Percentiles rank a stretch among this genome's conserved stretches.
Conservation (phyloP, 1,139 yeast genomes). For the Hemisphaericaspora lyxosophila region DNA sequence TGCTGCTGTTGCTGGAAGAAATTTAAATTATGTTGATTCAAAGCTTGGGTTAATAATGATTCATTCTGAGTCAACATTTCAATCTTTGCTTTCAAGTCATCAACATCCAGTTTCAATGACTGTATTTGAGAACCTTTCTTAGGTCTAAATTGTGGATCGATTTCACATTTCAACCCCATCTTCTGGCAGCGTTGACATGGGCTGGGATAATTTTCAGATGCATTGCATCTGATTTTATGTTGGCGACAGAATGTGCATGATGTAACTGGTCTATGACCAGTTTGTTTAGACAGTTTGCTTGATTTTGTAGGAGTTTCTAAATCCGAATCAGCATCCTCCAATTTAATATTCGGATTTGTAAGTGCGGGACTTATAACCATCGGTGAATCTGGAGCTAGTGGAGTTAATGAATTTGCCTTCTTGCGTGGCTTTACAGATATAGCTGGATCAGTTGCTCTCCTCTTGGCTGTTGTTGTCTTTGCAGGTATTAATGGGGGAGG, state of each 20-base stretch:
- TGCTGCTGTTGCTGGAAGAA: slow-evolving; percentile 17
- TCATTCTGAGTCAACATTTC: slow-evolving; percentile 74
- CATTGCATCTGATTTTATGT: slow-evolving; percentile 91
- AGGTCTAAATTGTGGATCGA: slow-evolving; percentile 89
- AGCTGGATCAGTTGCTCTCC: slow-evolving; percentile 1
- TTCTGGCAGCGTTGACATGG: slow-evolving; percentile 83
- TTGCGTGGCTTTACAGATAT: not conserved
- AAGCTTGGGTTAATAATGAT: slow-evolving; percentile 62
- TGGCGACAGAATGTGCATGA: slow-evolving; percentile 94
- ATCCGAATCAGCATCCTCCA: not conserved
- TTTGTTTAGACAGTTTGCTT: slow-evolving; percentile 21
- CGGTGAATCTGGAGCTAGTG: slow-evolving; percentile 1
- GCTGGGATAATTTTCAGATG: slow-evolving; percentile 76
- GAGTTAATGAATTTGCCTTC: slow-evolving; percentile 3
- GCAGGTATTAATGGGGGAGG: slow-evolving; percentile 11
- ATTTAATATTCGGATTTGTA: slow-evolving; percentile 1
- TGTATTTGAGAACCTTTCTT: slow-evolving; percentile 91
- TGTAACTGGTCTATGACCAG: slow-evolving; percentile 78
- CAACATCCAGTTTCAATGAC: slow-evolving; percentile 78
- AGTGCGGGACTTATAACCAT: slow-evolving; percentile 4
- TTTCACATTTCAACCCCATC: slow-evolving; percentile 79
- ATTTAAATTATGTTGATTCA: slow-evolving; percentile 44
- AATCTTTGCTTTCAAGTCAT: slow-evolving; percentile 74
- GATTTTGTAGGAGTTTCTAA: not conserved
- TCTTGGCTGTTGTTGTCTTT: slow-evolving; percentile 1